Conservation (phyloP, 2,329 filamentous ascomycete genomes). For the Pseudopyrenochaeta lycopersici region DNA sequence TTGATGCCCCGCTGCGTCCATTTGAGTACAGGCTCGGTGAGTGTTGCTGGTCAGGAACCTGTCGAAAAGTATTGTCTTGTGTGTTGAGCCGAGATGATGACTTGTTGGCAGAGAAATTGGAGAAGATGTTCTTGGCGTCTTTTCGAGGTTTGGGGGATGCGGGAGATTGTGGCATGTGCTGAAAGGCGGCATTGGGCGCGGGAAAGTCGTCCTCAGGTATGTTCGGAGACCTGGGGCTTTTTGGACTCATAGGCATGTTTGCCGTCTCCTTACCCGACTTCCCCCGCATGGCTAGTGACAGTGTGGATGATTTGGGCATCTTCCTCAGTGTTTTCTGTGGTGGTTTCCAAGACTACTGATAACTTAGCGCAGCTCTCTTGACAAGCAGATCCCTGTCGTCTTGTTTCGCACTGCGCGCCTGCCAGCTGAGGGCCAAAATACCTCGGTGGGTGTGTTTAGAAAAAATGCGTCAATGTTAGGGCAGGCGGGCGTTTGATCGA, state of each 20-base stretch:
- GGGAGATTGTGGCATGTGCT: conserved; percentile 43
- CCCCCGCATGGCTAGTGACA: conserved; percentile 48
- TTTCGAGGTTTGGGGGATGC: conserved; percentile 48
- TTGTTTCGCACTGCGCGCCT: not conserved
- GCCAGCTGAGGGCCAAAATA: conserved; percentile 30
- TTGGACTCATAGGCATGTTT: conserved; percentile 42
- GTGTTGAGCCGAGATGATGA: conserved; percentile 54
- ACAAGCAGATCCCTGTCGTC: not conserved
- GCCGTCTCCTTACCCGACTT: conserved; percentile 39
- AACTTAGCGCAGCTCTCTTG: conserved; percentile 29
- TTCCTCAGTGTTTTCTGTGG: conserved; percentile 43
- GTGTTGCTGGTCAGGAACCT: conserved; percentile 45
- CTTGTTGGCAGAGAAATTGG: conserved; percentile 58
- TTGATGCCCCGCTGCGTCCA: conserved; percentile 56
- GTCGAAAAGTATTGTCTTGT: conserved; percentile 46
- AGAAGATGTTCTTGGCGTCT: conserved; percentile 56
- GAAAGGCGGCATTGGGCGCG: conserved; percentile 42
- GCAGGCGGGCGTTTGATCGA: conserved; percentile 20
- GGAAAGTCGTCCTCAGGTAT: conserved; percentile 35
- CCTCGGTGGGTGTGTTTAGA: conserved; percentile 30
- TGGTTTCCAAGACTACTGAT: conserved; percentile 30
- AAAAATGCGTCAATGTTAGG: conserved; percentile 25
- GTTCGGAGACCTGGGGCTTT: conserved; percentile 43
- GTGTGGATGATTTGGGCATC: conserved; percentile 50
- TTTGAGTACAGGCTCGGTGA: conserved; percentile 50